Percentiles rank a stretch among this genome's conserved stretches.
phyloP scores from a whole-genome alignment of 116 monocot genomes.

The Posidonia oceanica region DNA sequence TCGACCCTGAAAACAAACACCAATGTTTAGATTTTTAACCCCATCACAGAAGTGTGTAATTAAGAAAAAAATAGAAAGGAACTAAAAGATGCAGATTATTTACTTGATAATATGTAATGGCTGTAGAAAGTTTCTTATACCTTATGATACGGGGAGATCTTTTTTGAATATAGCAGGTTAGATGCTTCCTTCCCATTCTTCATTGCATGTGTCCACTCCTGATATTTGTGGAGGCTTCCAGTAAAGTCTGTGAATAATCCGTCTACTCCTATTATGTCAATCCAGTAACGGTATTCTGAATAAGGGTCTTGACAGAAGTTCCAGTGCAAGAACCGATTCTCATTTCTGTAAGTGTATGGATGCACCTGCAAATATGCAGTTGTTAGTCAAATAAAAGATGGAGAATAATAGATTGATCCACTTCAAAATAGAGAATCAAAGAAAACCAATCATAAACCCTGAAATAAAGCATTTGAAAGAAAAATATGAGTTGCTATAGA shows the following conservation, averaged over 20 bases:
- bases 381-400: background rate
- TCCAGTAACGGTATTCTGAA: constrained; percentile 66
- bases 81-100: too few species aligned
- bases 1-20: too few species aligned
- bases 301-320: constrained; percentile 79
- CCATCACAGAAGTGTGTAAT: too few species aligned
- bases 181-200: constrained; percentile 8
- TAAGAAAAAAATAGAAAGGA: too few species aligned
- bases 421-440: background rate
- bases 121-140: too few species aligned
- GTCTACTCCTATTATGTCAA: constrained; percentile 54
- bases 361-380: constrained; percentile 43
- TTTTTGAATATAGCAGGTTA: constrained; percentile 12
- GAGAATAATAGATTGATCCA: background rate
- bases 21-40: too few species aligned
- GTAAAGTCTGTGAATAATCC: constrained; percentile 86
- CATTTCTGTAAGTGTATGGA: constrained; percentile 85
- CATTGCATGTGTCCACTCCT: constrained; percentile 27
- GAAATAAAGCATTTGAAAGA: too few species aligned
- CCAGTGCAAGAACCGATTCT: constrained; percentile 64
- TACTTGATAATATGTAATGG: too few species aligned
- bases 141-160: background rate
- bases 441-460: background rate
- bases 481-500: too few species aligned
- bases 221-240: constrained; percentile 64